Evolutionary conservation across 768 basidiomycete species (phyloP).

Genomic region (Suillus cothurnatus): DNA sequence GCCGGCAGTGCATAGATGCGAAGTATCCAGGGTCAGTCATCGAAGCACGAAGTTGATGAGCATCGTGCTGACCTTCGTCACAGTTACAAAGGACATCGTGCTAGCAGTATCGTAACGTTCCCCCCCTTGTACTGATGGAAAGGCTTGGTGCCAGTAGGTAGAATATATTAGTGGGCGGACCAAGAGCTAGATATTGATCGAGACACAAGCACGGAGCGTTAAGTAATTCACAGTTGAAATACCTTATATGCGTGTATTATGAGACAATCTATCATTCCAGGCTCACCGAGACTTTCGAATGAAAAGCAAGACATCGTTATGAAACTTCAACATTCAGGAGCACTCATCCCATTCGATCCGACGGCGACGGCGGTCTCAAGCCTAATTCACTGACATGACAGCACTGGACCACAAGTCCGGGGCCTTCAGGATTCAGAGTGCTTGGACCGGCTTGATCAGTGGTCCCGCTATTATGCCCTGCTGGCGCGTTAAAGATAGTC

Average conservation of each 20-base stretch:
- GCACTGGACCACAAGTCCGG: background rate
- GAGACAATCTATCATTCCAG: background rate
- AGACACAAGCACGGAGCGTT: background rate
- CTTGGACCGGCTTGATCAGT: background rate
- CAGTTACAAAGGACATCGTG: background rate
- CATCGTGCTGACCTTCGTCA: background rate
- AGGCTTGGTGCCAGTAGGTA: background rate
- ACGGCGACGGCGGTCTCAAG: background rate
- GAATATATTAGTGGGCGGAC: background rate
- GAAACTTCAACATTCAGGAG: background rate
- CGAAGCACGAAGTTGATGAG: background rate
- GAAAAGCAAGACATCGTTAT: background rate
- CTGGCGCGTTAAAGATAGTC: background rate
- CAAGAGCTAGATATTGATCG: background rate
- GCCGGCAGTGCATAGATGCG: background rate
- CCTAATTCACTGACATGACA: background rate
- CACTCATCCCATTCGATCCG: background rate
- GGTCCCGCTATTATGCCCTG: background rate
- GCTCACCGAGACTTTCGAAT: background rate
- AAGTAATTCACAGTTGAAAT: background rate
- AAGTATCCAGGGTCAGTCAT: slow-evolving; percentile 5
- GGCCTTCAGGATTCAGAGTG: background rate
- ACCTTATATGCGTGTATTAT: background rate
- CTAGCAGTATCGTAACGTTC: background rate
- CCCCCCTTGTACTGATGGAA: background rate